These are phyloP conservation scores for Beauveria brongniartii DNA, from an alignment of 2,329 filamentous ascomycete genomes.

Conservation along the genomic window DNA sequence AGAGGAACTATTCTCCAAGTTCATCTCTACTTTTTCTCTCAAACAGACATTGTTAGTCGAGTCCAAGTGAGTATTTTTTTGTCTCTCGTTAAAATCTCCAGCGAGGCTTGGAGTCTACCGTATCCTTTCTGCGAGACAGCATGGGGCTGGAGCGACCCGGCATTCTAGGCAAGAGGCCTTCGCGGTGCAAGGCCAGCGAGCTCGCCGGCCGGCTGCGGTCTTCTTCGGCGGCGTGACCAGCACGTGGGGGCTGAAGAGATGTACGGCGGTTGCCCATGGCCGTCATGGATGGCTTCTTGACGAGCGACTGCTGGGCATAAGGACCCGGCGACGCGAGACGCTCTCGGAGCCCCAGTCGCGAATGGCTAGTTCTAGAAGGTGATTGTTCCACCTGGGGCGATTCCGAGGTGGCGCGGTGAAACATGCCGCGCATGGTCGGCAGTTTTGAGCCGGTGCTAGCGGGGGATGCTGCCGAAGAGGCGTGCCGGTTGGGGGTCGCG, in stretches of 20 bases:
- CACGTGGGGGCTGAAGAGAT: slow-evolving; percentile 42
- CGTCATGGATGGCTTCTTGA: slow-evolving; percentile 23
- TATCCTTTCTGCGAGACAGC: slow-evolving; percentile 31
- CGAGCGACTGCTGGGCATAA: slow-evolving; percentile 36
- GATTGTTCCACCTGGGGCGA: slow-evolving; percentile 40
- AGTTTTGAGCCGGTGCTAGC: slow-evolving; percentile 35
- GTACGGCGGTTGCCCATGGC: slow-evolving; percentile 38
- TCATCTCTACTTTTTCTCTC: not conserved
- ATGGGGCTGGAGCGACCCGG: slow-evolving; percentile 6
- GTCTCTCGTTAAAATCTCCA: slow-evolving; percentile 34
- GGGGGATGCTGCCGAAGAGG: slow-evolving; percentile 35
- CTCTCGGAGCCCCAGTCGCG: slow-evolving; percentile 46
- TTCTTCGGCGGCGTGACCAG: slow-evolving; percentile 23
- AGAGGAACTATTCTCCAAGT: too few relatives aligned
- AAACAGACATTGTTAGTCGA: not conserved
- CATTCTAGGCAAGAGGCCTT: slow-evolving; percentile 44
- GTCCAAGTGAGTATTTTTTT: not conserved
- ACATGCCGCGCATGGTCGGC: slow-evolving; percentile 40
- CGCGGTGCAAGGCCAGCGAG: slow-evolving; percentile 43
- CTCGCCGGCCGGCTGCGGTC: slow-evolving; percentile 42
- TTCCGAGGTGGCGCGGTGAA: slow-evolving; percentile 37
- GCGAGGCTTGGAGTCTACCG: slow-evolving; percentile 34
- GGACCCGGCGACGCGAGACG: slow-evolving; percentile 42
- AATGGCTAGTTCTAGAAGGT: slow-evolving; percentile 35
- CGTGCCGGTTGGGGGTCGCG: slow-evolving; percentile 33